Percentiles rank a stretch among this genome's conserved stretches.
These are phyloP conservation scores for Cairneyella variabilis DNA, from an alignment of 495 filamentous ascomycete genomes.

Conservation along the genomic window DNA sequence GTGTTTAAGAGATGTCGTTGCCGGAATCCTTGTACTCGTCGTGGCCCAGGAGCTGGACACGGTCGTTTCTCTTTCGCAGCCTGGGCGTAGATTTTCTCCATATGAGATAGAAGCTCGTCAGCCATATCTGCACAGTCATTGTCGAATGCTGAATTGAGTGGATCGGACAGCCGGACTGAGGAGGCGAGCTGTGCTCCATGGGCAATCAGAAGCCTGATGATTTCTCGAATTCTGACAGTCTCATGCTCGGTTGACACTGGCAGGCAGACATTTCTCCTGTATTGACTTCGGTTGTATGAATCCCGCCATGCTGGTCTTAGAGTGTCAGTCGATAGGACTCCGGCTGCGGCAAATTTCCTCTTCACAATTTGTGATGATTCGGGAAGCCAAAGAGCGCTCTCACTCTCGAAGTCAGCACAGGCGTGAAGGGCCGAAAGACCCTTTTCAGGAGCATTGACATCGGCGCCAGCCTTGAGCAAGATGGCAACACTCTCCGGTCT, in stretches of 20 bases:
- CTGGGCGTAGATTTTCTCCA: background rate
- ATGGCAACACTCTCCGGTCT: slow-evolving; percentile 32
- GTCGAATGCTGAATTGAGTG: background rate
- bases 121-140: background rate
- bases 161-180: background rate
- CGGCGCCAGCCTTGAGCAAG: slow-evolving; percentile 32
- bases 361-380: background rate
- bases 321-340: background rate
- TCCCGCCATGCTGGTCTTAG: background rate
- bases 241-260: background rate
- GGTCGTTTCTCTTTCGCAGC: background rate
- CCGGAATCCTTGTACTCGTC: background rate
- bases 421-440: slow-evolving; percentile 11
- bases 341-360: background rate
- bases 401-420: slow-evolving; percentile 17
- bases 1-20: background rate
- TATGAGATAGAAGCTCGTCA: background rate
- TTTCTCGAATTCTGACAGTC: slow-evolving; percentile 22
- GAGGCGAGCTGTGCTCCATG: background rate
- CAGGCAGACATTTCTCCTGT: no score
- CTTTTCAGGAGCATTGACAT: slow-evolving; percentile 10
- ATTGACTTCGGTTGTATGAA: background rate
- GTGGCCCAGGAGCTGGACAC: background rate
- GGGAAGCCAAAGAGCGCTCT: background rate
- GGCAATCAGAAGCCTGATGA: slow-evolving; percentile 18